Evolutionary conservation across 2,329 filamentous ascomycete genomes (phyloP).

Genomic region (Aspergillus niger): DNA sequence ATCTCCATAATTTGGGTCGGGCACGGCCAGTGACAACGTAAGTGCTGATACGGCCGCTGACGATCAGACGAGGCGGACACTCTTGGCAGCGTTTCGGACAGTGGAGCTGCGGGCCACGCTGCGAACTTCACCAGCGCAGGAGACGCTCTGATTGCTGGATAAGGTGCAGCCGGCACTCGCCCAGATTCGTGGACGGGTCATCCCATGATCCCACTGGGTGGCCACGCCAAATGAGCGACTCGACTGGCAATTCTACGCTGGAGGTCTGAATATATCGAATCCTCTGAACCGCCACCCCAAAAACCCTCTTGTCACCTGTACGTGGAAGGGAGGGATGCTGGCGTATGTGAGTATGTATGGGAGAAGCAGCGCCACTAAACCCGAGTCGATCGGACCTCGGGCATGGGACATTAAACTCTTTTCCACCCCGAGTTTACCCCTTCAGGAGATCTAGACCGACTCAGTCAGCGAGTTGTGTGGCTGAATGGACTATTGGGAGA

Average conservation of each 20-base stretch:
- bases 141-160: slow-evolving; percentile 16
- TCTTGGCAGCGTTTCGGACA: slow-evolving; percentile 29
- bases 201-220: neutral
- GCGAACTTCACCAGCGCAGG: slow-evolving; percentile 10
- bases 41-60: slow-evolving; percentile 26
- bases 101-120: slow-evolving; percentile 22
- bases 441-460: slow-evolving; percentile 4
- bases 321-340: neutral
- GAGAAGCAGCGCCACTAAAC: neutral
- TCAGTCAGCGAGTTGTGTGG: neutral
- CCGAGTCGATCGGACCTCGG: neutral
- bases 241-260: neutral
- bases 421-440: neutral
- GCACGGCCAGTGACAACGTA: slow-evolving; percentile 23
- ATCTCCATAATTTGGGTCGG: slow-evolving; percentile 14
- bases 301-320: neutral
- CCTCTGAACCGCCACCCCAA: neutral
- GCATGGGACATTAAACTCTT: neutral
- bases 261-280: neutral
- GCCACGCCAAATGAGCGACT: neutral
- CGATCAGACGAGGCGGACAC: slow-evolving; percentile 21
- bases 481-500: neutral
- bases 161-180: neutral
- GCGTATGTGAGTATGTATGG: neutral
- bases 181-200: neutral